Conservation (phyloP, 177 flowering plant genomes). For the Vitis hybrid region DNA sequence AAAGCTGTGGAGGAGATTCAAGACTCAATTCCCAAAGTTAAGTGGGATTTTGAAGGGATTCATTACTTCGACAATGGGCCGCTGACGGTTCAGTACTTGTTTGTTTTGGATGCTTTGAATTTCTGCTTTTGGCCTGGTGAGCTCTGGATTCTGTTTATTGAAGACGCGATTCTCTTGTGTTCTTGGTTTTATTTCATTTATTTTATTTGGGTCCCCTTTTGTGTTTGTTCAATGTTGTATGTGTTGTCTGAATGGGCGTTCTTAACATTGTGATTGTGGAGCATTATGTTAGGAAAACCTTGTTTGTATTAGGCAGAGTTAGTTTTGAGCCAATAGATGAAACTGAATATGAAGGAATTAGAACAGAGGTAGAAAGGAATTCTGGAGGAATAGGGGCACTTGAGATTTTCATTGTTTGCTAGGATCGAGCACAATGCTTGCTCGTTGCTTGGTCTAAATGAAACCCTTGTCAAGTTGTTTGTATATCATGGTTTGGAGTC, state of each 20-base stretch:
- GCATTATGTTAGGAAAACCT: too few species aligned
- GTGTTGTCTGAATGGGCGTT: too few species aligned
- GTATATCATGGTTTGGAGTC: too few species aligned
- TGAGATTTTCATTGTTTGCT: background rate
- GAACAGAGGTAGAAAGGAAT: background rate
- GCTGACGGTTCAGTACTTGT: slow-evolving; percentile 85
- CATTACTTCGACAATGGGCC: slow-evolving; percentile 91
- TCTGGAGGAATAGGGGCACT: background rate
- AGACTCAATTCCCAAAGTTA: slow-evolving; percentile 74
- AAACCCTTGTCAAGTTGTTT: background rate
- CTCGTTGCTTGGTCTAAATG: background rate
- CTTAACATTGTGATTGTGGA: too few species aligned
- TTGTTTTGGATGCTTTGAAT: slow-evolving; percentile 90
- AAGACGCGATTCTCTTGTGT: too few species aligned
- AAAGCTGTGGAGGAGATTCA: slow-evolving; percentile 58
- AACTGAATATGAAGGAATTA: background rate
- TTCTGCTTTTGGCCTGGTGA: slow-evolving; percentile 98
- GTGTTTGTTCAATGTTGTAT: background rate
- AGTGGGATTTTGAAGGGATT: slow-evolving; percentile 97
- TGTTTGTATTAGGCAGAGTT: too few species aligned
- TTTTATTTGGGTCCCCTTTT: background rate
- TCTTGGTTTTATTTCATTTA: too few species aligned
- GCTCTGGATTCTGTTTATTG: background rate
- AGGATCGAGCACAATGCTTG: background rate
- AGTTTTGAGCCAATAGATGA: background rate